A percentile compares a stretch with the other conserved stretches of the same genome.
phyloP scores from a whole-genome alignment of 257 asterid species.

The Solanum chaucha region DNA sequence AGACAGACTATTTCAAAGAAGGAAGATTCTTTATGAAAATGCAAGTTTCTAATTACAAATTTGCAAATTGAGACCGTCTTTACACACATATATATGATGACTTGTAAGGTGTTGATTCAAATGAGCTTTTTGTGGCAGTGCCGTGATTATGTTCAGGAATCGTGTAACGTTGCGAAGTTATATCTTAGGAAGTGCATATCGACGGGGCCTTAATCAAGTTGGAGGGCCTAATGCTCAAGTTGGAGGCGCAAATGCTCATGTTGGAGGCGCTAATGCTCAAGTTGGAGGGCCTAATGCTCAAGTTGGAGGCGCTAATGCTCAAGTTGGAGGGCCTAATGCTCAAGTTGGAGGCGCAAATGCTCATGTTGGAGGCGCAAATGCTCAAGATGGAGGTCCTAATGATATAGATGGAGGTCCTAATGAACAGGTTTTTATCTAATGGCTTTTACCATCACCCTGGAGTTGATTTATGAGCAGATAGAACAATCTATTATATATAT shows the following conservation, averaged over 20 bases:
- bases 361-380: too few relatives aligned
- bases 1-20: not conserved
- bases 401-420: not conserved
- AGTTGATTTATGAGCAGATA: too few relatives aligned
- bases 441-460: too few relatives aligned
- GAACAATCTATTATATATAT: too few relatives aligned
- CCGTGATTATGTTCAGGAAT: not conserved
- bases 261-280: not conserved
- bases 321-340: not conserved
- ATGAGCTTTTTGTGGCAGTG: not conserved
- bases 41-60: not conserved
- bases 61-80: not conserved
- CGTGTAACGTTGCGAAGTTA: not conserved
- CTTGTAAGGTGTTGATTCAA: not conserved
- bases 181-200: not conserved
- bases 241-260: not conserved
- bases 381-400: not conserved
- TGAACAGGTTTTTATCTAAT: too few relatives aligned
- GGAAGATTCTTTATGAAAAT: not conserved
- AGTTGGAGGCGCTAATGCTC: not conserved
- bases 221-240: not conserved
- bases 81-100: not conserved
- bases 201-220: not conserved
- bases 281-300: not conserved
- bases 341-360: not conserved